A percentile compares a stretch with the other conserved stretches of the same genome.
These are phyloP conservation scores for Russula abietina DNA, from an alignment of 768 basidiomycete genomes.

Conservation along the genomic window DNA sequence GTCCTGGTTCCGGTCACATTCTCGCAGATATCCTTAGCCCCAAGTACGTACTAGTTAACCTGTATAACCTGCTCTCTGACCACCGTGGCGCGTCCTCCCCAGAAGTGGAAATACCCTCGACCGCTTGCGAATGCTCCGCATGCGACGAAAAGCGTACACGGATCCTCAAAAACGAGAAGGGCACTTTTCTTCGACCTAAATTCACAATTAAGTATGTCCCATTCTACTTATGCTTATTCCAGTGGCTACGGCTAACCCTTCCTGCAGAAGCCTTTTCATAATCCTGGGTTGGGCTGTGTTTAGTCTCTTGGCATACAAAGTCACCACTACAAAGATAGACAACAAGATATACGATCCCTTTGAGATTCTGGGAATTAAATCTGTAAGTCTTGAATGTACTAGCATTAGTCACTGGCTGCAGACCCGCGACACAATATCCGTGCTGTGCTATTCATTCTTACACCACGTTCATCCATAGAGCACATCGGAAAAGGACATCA, in stretches of 20 bases:
- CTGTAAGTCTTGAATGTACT: slow-evolving; percentile 41
- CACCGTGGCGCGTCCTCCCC: background rate
- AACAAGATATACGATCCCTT: slow-evolving; percentile 88
- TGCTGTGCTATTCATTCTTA: background rate
- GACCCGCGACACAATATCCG: background rate
- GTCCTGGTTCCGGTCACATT: slow-evolving; percentile 75
- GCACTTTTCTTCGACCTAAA: slow-evolving; percentile 15
- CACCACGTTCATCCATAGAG: slow-evolving; percentile 38
- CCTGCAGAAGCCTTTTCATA: slow-evolving; percentile 51
- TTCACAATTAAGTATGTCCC: slow-evolving; percentile 15
- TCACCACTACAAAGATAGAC: slow-evolving; percentile 50
- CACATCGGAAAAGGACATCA: slow-evolving; percentile 82
- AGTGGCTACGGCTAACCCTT: background rate
- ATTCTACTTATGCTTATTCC: background rate
- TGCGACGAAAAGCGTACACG: slow-evolving; percentile 31
- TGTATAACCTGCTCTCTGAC: background rate
- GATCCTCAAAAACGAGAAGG: slow-evolving; percentile 27
- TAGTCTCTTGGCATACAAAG: slow-evolving; percentile 61
- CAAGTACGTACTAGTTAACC: slow-evolving; percentile 1
- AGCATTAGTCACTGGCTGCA: background rate
- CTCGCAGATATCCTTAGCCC: slow-evolving; percentile 18
- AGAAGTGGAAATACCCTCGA: slow-evolving; percentile 13
- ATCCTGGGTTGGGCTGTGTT: slow-evolving; percentile 70
- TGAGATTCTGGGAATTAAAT: slow-evolving; percentile 76
- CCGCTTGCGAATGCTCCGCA: slow-evolving; percentile 23